Conservation (phyloP, 192 early-diverging fungal species). For the Funneliformis mosseae region DNA sequence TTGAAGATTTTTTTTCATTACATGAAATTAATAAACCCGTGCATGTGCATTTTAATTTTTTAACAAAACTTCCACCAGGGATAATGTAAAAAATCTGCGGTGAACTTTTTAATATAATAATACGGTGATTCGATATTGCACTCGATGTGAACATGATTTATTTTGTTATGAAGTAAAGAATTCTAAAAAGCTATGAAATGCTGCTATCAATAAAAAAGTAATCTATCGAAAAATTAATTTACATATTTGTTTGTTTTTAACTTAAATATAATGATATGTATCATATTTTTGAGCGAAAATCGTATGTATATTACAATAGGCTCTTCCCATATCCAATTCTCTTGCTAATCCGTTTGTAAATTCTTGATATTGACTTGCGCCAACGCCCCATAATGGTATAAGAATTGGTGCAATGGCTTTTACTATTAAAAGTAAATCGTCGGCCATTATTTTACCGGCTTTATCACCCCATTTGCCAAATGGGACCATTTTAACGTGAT, state of each 20-base stretch:
- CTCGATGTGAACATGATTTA: too few species aligned
- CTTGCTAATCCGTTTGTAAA: background rate
- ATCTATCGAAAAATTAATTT: background rate
- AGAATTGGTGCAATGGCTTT: background rate
- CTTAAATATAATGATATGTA: background rate
- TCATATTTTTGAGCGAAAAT: conserved; percentile 4
- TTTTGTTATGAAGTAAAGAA: too few species aligned
- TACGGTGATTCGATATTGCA: too few species aligned
- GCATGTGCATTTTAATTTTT: too few species aligned
- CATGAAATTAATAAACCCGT: too few species aligned
- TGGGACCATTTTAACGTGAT: background rate
- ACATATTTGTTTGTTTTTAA: too few species aligned
- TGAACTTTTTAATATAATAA: too few species aligned
- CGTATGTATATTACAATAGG: conserved; percentile 6
- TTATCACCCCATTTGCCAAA: conserved; percentile 15
- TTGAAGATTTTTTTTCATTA: too few species aligned
- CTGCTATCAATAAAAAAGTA: too few species aligned
- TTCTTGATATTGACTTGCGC: background rate
- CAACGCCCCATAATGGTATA: background rate
- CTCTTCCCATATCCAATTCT: background rate
- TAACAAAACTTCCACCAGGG: too few species aligned
- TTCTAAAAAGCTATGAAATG: too few species aligned
- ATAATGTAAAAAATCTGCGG: too few species aligned
- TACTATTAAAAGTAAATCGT: background rate
- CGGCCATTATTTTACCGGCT: background rate